Percentiles rank a stretch among this genome's conserved stretches.
These are phyloP conservation scores for Rhododendron simsii DNA, from an alignment of 148 eudicot genomes.

Conservation along the genomic window DNA sequence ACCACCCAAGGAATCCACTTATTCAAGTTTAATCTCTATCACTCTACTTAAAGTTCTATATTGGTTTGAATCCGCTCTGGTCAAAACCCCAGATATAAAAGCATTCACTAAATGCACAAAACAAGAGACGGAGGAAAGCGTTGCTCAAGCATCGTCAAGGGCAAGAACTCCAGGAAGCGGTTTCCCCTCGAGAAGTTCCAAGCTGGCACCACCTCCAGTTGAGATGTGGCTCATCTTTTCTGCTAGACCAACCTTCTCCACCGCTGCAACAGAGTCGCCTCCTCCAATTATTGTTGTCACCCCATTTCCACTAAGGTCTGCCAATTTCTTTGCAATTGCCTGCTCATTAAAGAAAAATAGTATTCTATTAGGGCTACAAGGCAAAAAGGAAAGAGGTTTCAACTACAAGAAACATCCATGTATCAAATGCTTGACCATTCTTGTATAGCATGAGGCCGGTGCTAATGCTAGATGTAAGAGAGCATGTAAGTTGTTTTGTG, in stretches of 20 bases:
- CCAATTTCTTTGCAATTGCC: conserved; percentile 81
- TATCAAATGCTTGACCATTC: not conserved
- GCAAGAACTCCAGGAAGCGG: conserved; percentile 85
- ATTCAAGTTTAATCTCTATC: not conserved
- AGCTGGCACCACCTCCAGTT: conserved; percentile 96
- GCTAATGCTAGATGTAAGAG: not conserved
- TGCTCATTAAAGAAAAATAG: conserved; percentile 14
- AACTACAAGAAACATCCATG: not conserved
- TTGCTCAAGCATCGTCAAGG: conserved; percentile 59
- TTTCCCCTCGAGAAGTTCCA: conserved; percentile 94
- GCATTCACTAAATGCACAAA: conserved; percentile 2
- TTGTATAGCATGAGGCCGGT: not conserved
- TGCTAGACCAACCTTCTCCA: conserved; percentile 86
- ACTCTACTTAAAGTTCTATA: not conserved
- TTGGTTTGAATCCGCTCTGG: conserved; percentile 5
- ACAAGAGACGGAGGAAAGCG: not conserved
- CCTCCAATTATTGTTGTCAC: conserved; percentile 93
- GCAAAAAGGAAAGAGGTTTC: not conserved
- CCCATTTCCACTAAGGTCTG: conserved; percentile 79
- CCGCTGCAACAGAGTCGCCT: conserved; percentile 92
- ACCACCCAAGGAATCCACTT: not conserved
- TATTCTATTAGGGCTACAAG: not conserved
- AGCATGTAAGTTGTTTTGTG: not conserved
- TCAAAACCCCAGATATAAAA: conserved; percentile 9
- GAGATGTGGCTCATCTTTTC: conserved; percentile 98